phyloP scores from a whole-genome alignment of 1,284 basidiomycete genomes.

The Phylloporus gajari region DNA sequence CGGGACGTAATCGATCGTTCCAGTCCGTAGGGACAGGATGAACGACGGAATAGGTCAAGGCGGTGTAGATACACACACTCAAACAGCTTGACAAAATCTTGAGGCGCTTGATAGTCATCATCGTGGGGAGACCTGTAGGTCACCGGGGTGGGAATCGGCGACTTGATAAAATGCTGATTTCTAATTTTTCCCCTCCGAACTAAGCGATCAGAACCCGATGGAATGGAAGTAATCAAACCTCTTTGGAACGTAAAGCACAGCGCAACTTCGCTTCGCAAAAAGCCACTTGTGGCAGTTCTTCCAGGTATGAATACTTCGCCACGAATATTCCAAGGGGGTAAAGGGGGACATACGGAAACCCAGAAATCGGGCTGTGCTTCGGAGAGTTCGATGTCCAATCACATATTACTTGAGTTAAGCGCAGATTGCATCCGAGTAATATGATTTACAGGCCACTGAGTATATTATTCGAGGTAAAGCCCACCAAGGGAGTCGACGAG shows the following conservation, averaged over 20 bases:
- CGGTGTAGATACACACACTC: constrained; percentile 56
- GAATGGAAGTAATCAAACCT: constrained; percentile 55
- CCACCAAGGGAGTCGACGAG: no score
- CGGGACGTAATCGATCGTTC: constrained; percentile 69
- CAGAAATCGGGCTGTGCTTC: constrained; percentile 80
- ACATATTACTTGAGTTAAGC: no score
- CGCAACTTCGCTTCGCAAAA: constrained; percentile 74
- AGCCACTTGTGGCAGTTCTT: constrained; percentile 91
- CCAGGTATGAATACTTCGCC: neutral
- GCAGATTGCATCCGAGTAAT: no score
- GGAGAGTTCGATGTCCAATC: constrained; percentile 67
- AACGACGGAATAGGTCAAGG: constrained; percentile 3
- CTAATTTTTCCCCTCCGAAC: constrained; percentile 19
- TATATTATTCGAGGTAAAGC: no score
- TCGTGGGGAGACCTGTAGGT: constrained; percentile 61
- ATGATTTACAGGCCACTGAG: no score
- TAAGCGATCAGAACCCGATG: neutral
- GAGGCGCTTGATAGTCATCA: constrained; percentile 40
- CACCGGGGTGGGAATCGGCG: constrained; percentile 79
- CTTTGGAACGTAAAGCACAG: constrained; percentile 81
- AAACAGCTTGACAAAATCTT: constrained; percentile 68
- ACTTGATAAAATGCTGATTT: constrained; percentile 82
- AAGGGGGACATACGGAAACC: constrained; percentile 65
- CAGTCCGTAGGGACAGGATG: constrained; percentile 65
- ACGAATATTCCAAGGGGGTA: neutral